Evolutionary conservation across 768 basidiomycete genomes (phyloP).

Genomic region (Leccinum subgranulosum): DNA sequence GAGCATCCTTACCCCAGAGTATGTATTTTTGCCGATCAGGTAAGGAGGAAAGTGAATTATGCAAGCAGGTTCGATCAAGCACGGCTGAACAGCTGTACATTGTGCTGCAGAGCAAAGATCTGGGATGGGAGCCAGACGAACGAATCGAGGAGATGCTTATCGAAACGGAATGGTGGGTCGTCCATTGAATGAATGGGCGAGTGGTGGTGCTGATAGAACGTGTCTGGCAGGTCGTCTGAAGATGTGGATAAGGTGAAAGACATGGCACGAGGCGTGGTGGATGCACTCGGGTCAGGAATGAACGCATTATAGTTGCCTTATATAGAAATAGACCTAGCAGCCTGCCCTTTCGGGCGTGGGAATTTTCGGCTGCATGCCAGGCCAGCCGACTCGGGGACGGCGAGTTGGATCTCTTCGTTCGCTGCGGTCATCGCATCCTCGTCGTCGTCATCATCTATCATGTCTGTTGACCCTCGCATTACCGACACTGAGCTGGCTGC

Average conservation of each 20-base stretch:
- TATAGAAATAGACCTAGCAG: not conserved
- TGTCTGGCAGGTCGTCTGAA: slow-evolving; percentile 46
- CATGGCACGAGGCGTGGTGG: slow-evolving; percentile 41
- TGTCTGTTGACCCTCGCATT: slow-evolving; percentile 53
- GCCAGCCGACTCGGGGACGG: slow-evolving; percentile 6
- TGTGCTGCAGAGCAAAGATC: slow-evolving; percentile 65
- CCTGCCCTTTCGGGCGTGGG: slow-evolving; percentile 21
- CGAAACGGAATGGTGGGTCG: slow-evolving; percentile 77
- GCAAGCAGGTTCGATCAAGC: slow-evolving; percentile 65
- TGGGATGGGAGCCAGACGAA: slow-evolving; percentile 61
- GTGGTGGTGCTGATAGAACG: slow-evolving; percentile 23
- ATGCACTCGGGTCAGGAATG: slow-evolving; percentile 35
- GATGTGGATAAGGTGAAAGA: slow-evolving; percentile 38
- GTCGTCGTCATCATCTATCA: slow-evolving; percentile 11
- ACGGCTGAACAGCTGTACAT: slow-evolving; percentile 84
- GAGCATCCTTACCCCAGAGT: slow-evolving; percentile 81
- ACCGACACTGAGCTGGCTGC: slow-evolving; percentile 71
- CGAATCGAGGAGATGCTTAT: slow-evolving; percentile 62
- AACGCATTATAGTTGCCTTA: slow-evolving; percentile 16
- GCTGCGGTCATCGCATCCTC: not conserved
- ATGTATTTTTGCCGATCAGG: slow-evolving; percentile 23
- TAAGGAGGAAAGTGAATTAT: slow-evolving; percentile 6
- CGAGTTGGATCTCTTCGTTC: slow-evolving; percentile 1
- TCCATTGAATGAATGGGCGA: slow-evolving; percentile 6
- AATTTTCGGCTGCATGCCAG: slow-evolving; percentile 10